phyloP scores from a whole-genome alignment of 768 basidiomycete genomes.

The Mycena sanguinolenta region DNA sequence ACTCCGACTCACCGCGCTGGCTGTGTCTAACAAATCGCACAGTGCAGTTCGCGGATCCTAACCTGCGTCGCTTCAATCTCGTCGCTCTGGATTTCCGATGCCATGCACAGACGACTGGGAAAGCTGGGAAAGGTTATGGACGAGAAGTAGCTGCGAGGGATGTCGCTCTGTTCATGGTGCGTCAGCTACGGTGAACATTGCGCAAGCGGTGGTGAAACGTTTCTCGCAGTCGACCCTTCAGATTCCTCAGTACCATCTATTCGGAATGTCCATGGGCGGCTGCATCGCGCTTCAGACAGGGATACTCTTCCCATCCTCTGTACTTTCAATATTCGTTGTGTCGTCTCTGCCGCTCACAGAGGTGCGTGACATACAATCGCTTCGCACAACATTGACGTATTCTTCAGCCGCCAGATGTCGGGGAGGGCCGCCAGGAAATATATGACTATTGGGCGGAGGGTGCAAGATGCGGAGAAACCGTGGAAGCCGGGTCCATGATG shows the following conservation, averaged over 20 bases:
- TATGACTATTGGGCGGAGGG: slow-evolving; percentile 37
- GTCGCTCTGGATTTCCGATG: slow-evolving; percentile 34
- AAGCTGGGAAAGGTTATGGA: slow-evolving; percentile 23
- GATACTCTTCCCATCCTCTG: slow-evolving; percentile 24
- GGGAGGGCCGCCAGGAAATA: slow-evolving; percentile 36
- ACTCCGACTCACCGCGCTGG: background rate
- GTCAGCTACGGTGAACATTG: background rate
- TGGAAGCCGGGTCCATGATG: slow-evolving; percentile 12
- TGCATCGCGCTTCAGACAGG: slow-evolving; percentile 35
- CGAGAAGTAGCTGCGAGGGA: slow-evolving; percentile 37
- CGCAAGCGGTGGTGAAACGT: background rate
- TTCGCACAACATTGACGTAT: no score
- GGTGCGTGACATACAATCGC: slow-evolving; percentile 16
- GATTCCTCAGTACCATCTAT: slow-evolving; percentile 33
- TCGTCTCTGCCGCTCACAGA: slow-evolving; percentile 36
- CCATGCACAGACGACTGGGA: slow-evolving; percentile 33
- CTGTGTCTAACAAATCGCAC: background rate
- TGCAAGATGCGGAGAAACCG: background rate
- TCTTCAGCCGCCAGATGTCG: slow-evolving; percentile 35
- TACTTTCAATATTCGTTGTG: slow-evolving; percentile 32
- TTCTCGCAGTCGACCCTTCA: slow-evolving; percentile 16
- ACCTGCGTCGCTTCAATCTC: slow-evolving; percentile 38
- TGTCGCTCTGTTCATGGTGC: slow-evolving; percentile 36
- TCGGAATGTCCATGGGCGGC: slow-evolving; percentile 39
- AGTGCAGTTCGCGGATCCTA: slow-evolving; percentile 35